phyloP scores from a whole-genome alignment of 345 rosid genomes.

The Brassica nigra region DNA sequence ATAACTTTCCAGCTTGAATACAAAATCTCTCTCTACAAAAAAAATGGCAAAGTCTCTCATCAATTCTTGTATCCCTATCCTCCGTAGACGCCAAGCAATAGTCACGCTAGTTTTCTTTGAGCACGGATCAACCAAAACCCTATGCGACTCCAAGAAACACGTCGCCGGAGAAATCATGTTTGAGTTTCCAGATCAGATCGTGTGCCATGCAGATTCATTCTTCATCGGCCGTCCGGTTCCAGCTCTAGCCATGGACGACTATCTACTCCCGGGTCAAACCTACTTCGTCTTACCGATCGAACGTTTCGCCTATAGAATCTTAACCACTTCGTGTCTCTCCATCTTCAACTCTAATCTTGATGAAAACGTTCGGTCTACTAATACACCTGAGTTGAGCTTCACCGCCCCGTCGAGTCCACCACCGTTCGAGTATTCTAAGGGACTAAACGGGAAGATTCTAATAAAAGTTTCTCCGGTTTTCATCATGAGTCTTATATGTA shows the following conservation, averaged over 20 bases:
- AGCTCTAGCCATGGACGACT: constrained; percentile 65
- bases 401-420: constrained; percentile 43
- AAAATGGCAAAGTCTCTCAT: constrained; percentile 51
- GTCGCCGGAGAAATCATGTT: constrained; percentile 95
- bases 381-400: constrained; percentile 41
- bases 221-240: constrained; percentile 83
- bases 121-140: constrained; percentile 55
- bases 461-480: constrained; percentile 64
- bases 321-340: constrained; percentile 66
- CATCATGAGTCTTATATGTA: constrained; percentile 47
- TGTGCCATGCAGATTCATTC: constrained; percentile 89
- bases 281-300: constrained; percentile 84
- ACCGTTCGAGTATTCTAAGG: constrained; percentile 58
- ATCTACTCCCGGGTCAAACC: constrained; percentile 65
- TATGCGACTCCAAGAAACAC: constrained; percentile 51
- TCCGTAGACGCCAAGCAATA: constrained; percentile 25
- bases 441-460: constrained; percentile 51
- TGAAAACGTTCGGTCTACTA: constrained; percentile 3
- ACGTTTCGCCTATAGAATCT: constrained; percentile 48
- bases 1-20: constrained; percentile 6
- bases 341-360: constrained; percentile 48
- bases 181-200: constrained; percentile 73
- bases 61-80: constrained; percentile 24
- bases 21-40: neutral
- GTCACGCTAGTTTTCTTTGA: constrained; percentile 61